Evolutionary conservation across 2,329 filamentous ascomycete genomes (phyloP), one percentile per base, ranked within the genome.

Genomic region (Didymella arachidicola): DNA sequence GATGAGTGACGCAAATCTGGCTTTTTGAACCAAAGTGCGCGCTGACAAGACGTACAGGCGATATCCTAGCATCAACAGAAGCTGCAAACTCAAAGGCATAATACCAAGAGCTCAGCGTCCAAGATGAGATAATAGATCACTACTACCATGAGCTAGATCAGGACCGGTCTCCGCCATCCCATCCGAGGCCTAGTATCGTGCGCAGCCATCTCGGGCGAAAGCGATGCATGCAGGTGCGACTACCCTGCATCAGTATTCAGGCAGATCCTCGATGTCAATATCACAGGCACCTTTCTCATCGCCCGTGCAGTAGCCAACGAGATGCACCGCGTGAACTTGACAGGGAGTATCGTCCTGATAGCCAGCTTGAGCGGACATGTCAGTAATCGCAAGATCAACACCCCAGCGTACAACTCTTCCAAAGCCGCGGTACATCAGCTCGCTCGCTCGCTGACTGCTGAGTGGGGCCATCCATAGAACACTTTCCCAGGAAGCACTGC

Each of bases 261-360:
- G 6, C 70, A 70, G 29, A 72, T 79, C 26, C 58, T 79, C 69
- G 90, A 93, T 76, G 92, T 93, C 82, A 94, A 93, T 83, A 80
- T 93, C 36, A 92, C 86, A 8, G 91, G 91, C 52, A 89, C 89
- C 4, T 93, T 93, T 84, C 81, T 93, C 64, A 88, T 91, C 82
- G 84, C 89, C 18, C 89, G 92, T 79, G 52, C 65, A 19, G 74
- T 70, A n/a, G 77, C 73, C 1, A 61, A 65, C 16, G 64, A 75
- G 30, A 72, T 79, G 58, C 72, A 74, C 19, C 53, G 66, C 12
- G 63, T 67, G 6, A 63, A 69, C 0, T 68, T 72, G 14, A 60
- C 67, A 2, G 53, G 39, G 2, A 50, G 53, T 18, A 29, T 39
- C 1, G 36, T 48, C 4, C 25, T 53, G 4, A 73, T 79, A 16